phyloP scores from a whole-genome alignment of 2,329 filamentous ascomycete genomes.

The Leptoxyphium fumago region DNA sequence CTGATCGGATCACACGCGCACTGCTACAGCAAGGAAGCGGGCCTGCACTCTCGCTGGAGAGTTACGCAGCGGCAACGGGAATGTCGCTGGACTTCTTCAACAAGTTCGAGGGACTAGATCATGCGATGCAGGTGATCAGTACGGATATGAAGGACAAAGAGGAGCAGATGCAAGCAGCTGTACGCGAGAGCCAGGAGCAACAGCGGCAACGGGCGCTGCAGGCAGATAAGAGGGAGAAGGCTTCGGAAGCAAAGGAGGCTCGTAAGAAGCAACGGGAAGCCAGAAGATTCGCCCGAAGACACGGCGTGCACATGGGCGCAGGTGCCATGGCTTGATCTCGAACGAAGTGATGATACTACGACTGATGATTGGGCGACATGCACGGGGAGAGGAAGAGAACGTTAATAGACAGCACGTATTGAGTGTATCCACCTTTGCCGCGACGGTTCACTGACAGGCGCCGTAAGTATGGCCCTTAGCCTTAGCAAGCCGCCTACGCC shows the following conservation, averaged over 20 bases:
- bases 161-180: slow-evolving; percentile 19
- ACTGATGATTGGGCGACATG: neutral
- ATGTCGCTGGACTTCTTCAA: slow-evolving; percentile 22
- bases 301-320: neutral
- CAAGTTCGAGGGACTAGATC: slow-evolving; percentile 18
- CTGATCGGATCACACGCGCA: slow-evolving; percentile 47
- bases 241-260: slow-evolving; percentile 15
- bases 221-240: slow-evolving; percentile 14
- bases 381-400: too few species aligned
- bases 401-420: too few species aligned
- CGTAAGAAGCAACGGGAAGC: slow-evolving; percentile 14
- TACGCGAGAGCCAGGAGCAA: slow-evolving; percentile 22
- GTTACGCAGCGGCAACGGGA: slow-evolving; percentile 25
- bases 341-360: neutral
- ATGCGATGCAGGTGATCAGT: slow-evolving; percentile 20
- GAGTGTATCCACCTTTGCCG: too few species aligned
- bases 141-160: slow-evolving; percentile 16
- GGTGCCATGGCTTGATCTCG: neutral
- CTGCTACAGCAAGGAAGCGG: slow-evolving; percentile 33
- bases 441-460: too few species aligned
- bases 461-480: too few species aligned
- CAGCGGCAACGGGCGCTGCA: slow-evolving; percentile 18
- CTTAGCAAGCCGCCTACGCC: too few species aligned
- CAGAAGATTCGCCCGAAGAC: neutral
- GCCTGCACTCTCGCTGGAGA: slow-evolving; percentile 23